A percentile compares a stretch with the other conserved stretches of the same genome.
Conservation (phyloP, 331 rosid genomes). For the Rosa hybrid region DNA sequence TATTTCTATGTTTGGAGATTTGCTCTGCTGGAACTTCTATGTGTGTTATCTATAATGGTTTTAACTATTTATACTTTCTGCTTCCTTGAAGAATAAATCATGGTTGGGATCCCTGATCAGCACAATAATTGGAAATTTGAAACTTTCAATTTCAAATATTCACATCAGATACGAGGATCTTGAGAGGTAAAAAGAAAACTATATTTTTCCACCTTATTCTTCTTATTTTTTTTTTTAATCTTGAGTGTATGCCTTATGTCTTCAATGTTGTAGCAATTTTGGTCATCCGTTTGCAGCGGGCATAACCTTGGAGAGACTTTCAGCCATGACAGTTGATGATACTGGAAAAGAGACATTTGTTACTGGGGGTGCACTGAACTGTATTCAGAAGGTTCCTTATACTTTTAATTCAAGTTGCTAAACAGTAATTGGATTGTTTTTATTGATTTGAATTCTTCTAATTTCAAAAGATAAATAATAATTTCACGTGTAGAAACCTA, state of each 20-base stretch:
- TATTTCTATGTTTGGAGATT: not conserved
- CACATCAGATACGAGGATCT: constrained; percentile 94
- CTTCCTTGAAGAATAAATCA: constrained; percentile 64
- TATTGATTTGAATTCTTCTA: constrained; percentile 16
- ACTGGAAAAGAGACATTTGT: constrained; percentile 83
- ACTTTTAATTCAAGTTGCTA: constrained; percentile 17
- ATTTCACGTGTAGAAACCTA: not conserved
- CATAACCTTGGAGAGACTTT: constrained; percentile 82
- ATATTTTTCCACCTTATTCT: not conserved
- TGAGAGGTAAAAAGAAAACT: constrained; percentile 60
- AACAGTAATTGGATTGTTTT: constrained; percentile 8
- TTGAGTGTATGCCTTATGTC: constrained; percentile 34
- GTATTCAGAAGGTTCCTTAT: constrained; percentile 72
- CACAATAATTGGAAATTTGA: constrained; percentile 91
- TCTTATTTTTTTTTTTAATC: constrained; percentile 2
- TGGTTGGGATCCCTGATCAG: constrained; percentile 96
- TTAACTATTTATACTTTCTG: constrained; percentile 23
- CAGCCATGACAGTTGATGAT: constrained; percentile 86
- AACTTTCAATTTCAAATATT: constrained; percentile 87
- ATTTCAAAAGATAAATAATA: not conserved
- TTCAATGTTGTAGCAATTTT: constrained; percentile 73
- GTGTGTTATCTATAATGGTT: constrained; percentile 19
- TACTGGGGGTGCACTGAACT: constrained; percentile 80
- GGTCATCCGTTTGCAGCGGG: constrained; percentile 98
- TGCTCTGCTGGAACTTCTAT: not conserved